These are phyloP conservation scores for cucumber (Cucumis sativus) DNA, from an alignment of 306 rosid species.

Conservation along the genomic window Cucumber_9930_V3 NC_026657.2:35850001-35850500, in stretches of 20 bases:
- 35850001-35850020: not conserved
- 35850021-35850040: not conserved
- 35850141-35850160: too few relatives aligned
- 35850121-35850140: constrained; percentile 3
- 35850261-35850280: constrained; percentile 40
- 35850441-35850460: too few relatives aligned
- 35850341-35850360: not conserved
- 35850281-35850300: constrained; percentile 28
- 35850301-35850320: not conserved
- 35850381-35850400: not conserved
- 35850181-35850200: not conserved
- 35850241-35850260: constrained; percentile 23
- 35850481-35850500: not conserved
- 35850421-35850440: too few relatives aligned
- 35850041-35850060: not conserved
- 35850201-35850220: constrained; percentile 16
- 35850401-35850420: not conserved
- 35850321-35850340: not conserved
- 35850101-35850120: too few relatives aligned
- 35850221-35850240: constrained; percentile 18
- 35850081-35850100: too few relatives aligned
- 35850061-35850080: constrained; percentile 20
- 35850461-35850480: not conserved
- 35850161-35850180: too few relatives aligned
- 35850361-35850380: not conserved